Evolutionary conservation across 495 filamentous ascomycete genomes (phyloP).

Genomic region (Chaetomidium leptoderma): DNA sequence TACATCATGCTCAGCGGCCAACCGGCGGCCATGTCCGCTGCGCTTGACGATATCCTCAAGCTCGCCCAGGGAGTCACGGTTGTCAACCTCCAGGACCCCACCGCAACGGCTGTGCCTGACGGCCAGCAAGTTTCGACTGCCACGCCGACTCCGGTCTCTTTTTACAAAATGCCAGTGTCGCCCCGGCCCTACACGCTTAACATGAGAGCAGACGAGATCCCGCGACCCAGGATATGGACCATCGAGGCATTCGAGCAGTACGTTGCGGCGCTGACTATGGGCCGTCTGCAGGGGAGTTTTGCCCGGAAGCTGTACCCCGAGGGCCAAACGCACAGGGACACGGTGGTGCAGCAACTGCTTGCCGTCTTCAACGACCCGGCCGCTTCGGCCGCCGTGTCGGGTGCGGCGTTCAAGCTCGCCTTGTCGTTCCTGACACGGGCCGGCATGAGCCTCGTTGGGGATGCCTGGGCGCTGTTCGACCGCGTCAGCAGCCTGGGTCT

Average conservation of each 20-base stretch:
- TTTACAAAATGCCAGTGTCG: not conserved
- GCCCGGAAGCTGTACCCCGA: conserved; percentile 29
- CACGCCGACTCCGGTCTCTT: not conserved
- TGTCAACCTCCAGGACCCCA: not conserved
- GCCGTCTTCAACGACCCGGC: conserved; percentile 27
- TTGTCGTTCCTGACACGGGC: conserved; percentile 29
- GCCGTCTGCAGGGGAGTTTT: conserved; percentile 22
- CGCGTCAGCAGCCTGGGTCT: conserved; percentile 21
- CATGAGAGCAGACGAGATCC: conserved; percentile 26
- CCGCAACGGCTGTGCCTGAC: not conserved
- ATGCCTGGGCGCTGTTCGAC: conserved; percentile 24
- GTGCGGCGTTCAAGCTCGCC: conserved; percentile 38
- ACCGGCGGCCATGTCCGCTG: conserved; percentile 1
- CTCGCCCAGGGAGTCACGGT: conserved; percentile 13
- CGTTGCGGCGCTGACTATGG: conserved; percentile 31
- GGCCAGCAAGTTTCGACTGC: not conserved
- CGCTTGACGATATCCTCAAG: conserved; percentile 21
- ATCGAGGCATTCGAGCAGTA: conserved; percentile 34
- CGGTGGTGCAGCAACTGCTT: conserved; percentile 24
- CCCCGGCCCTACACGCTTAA: not conserved
- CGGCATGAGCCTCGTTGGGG: conserved; percentile 15
- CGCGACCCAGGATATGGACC: conserved; percentile 35
- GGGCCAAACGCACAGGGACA: conserved; percentile 22
- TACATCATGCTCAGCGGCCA: conserved; percentile 19
- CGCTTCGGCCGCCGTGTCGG: conserved; percentile 22